A percentile compares a stretch with the other conserved stretches of the same genome.
Conservation (phyloP, 345 rosid genomes). For the Punica granatum region DNA sequence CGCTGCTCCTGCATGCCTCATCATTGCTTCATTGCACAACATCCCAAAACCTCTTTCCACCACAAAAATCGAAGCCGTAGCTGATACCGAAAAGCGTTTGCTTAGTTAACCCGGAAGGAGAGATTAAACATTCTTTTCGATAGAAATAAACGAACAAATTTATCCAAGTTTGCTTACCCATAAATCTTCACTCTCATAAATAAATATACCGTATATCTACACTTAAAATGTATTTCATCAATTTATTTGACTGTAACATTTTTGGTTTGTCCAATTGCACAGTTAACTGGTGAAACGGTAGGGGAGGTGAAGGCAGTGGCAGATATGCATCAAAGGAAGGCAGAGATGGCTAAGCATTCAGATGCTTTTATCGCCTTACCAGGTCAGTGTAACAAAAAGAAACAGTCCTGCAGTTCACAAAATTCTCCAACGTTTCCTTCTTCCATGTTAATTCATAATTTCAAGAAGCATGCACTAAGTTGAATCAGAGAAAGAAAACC, state of each 20-base stretch:
- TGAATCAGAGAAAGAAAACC: neutral
- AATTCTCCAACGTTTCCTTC: neutral
- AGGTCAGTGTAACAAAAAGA: constrained; percentile 49
- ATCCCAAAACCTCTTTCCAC: constrained; percentile 17
- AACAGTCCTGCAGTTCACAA: constrained; percentile 1
- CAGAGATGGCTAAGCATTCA: constrained; percentile 99
- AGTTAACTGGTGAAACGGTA: constrained; percentile 99
- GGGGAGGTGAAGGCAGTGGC: constrained; percentile 99
- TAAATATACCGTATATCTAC: too few species aligned
- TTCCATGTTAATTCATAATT: neutral
- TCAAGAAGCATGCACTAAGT: neutral
- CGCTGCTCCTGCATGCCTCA: constrained; percentile 31
- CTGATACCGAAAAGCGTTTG: neutral
- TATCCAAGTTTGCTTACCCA: too few species aligned
- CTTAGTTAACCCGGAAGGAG: too few species aligned
- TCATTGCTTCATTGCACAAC: constrained; percentile 47
- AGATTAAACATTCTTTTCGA: too few species aligned
- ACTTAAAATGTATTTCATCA: too few species aligned
- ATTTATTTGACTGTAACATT: constrained; percentile 7
- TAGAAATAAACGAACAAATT: too few species aligned
- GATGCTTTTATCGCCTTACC: constrained; percentile 99
- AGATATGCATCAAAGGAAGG: constrained; percentile 99
- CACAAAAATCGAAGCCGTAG: neutral
- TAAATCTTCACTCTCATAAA: too few species aligned
- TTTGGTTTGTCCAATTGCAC: constrained; percentile 30